These are phyloP conservation scores for Nicotiana paniculata DNA, from an alignment of 257 asterid species.

Conservation along the genomic window DNA sequence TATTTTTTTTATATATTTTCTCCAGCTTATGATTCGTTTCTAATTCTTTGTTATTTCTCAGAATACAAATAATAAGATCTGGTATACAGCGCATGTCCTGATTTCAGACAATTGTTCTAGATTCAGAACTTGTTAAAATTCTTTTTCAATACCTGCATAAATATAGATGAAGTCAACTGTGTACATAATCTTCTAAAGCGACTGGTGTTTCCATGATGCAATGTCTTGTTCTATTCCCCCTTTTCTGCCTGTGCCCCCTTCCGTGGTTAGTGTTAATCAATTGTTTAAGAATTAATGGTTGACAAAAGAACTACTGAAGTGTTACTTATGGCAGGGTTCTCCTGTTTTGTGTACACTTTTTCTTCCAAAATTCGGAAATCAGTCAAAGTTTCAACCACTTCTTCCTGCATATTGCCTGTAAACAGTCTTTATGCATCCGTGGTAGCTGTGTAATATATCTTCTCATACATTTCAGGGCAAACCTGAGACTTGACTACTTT, in stretches of 20 bases:
- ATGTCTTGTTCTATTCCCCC: background rate
- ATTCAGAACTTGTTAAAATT: background rate
- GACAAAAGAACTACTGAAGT: background rate
- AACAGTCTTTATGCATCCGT: background rate
- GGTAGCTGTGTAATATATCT: background rate
- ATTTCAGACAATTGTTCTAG: background rate
- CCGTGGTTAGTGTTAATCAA: background rate
- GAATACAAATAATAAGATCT: background rate
- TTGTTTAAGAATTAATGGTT: background rate
- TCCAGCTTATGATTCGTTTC: background rate
- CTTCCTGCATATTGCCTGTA: background rate
- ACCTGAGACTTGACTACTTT: conserved; percentile 75
- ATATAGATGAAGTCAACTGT: background rate
- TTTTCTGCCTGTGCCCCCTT: background rate
- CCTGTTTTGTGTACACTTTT: background rate
- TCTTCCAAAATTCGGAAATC: background rate
- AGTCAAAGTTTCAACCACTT: background rate
- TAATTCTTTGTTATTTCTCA: background rate
- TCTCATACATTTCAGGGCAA: conserved; percentile 40
- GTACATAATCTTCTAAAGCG: background rate
- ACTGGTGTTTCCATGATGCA: background rate
- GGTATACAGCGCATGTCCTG: background rate
- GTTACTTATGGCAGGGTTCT: background rate
- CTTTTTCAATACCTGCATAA: background rate
- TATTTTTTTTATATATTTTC: background rate